Evolutionary conservation across 257 asterid genomes (phyloP), one percentile per base, ranked within the genome.

Genomic region (Ilex aquifolium): DNA sequence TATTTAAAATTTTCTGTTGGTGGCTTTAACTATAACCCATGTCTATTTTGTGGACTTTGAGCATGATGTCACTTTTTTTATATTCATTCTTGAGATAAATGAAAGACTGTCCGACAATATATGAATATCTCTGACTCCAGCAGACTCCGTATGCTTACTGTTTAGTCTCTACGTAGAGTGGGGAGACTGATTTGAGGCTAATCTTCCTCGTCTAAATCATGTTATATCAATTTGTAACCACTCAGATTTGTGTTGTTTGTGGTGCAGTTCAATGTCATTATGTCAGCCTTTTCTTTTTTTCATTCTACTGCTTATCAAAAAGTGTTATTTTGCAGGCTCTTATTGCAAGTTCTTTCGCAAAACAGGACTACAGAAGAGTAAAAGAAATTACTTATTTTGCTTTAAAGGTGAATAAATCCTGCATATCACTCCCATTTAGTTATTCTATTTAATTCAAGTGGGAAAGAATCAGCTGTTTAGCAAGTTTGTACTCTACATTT

Each of bases 331-430:
- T 67, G 59, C 48, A 78, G 83, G 80, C 83, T 44, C 76, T 78
- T 55, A 78, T 78, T 62, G 83, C 83, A 50, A 72, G 78, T 68
- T 69, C 80, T 31, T 70, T 72, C 29, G 78, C 80, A 30, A 75
- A 76, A 63, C 67, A 27, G n/a, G 80, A 79, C 62, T 69, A 71
- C 50, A 54, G 61, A 40, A 63, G 76, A 71, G 78, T 75, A 31
- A 68, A 63, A 69, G 72, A 74, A 59, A 75, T 79, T 30, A 72
- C 80, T 32, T 70, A 65, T 66, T 64, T 62, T 39, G 65, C 76
- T 56, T 5, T 79, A 42, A 71, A 71, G 78, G 83, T 75, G 54
- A 51, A 59, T 56, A 6, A 53, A 2, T 53, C 31, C 54, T 12
- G 14, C 17, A 4, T 49, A 1, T 49, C 17, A 12, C 54, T 49